phyloP scores from a whole-genome alignment of 208 protist genomes.

The Trypanosoma lewisi region DNA sequence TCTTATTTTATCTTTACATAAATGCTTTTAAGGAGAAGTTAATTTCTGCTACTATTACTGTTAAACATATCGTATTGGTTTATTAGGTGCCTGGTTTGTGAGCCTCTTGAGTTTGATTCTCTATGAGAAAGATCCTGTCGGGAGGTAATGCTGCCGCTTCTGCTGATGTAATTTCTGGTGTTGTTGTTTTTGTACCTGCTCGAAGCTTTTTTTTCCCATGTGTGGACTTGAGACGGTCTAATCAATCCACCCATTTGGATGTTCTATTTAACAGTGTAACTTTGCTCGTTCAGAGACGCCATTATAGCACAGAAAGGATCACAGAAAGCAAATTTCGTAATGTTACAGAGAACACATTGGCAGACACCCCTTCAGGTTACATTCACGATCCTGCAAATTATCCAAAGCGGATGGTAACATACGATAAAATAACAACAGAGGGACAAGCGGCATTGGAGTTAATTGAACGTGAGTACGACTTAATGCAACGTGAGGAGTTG shows the following conservation, averaged over 20 bases:
- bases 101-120: constrained; percentile 1
- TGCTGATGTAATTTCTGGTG: too few relatives aligned
- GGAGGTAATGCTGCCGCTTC: not conserved
- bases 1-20: too few relatives aligned
- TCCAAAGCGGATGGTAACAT: constrained; percentile 46
- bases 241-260: not conserved
- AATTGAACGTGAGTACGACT: constrained; percentile 48
- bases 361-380: constrained; percentile 72
- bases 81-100: not conserved
- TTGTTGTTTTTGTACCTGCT: not conserved
- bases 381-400: constrained; percentile 57
- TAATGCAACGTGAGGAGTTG: constrained; percentile 54
- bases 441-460: constrained; percentile 38
- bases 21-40: too few relatives aligned
- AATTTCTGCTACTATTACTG: not conserved
- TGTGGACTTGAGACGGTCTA: not conserved
- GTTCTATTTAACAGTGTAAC: not conserved
- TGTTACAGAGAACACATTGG: constrained; percentile 57
- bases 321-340: constrained; percentile 35
- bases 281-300: constrained; percentile 6
- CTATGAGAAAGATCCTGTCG: constrained; percentile 12
- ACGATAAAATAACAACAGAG: constrained; percentile 29
- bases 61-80: not conserved
- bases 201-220: not conserved
- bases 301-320: constrained; percentile 6